These are phyloP conservation scores for Colletotrichum truncatum DNA, from an alignment of 2,329 filamentous ascomycete genomes.

Conservation along the genomic window DNA sequence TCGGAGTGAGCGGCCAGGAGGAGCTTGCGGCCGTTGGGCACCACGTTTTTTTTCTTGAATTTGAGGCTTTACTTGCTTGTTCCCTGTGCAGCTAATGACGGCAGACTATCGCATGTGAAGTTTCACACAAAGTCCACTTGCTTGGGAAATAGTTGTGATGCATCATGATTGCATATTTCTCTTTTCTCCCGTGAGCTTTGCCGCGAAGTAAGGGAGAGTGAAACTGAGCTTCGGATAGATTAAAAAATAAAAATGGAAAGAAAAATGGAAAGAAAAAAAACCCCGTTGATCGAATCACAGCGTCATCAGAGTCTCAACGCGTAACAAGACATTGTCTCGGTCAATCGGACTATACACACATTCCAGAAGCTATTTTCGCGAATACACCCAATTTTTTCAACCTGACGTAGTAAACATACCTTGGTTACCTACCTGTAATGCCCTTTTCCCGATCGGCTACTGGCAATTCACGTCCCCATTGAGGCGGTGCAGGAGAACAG, in stretches of 20 bases:
- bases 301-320: conserved; percentile 16
- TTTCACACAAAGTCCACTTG: neutral
- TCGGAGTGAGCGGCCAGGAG: neutral
- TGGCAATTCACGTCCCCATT: neutral
- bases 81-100: conserved; percentile 1
- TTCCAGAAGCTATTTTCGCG: neutral
- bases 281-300: neutral
- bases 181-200: neutral
- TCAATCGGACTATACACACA: neutral
- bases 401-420: no score
- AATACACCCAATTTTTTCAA: neutral
- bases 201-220: neutral
- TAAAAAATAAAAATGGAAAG: neutral
- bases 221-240: no score
- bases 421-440: neutral
- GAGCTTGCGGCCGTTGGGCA: no score
- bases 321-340: conserved; percentile 26
- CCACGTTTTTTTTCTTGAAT: no score
- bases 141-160: neutral
- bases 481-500: conserved; percentile 6
- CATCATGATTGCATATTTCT: neutral
- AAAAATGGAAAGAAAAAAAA: neutral
- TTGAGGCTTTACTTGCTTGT: neutral
- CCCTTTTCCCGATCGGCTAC: neutral
- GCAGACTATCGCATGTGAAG: neutral